Base-by-base conservation (phyloP, 2,329 filamentous ascomycete species). In the Celoporthe dispersa region DNA sequence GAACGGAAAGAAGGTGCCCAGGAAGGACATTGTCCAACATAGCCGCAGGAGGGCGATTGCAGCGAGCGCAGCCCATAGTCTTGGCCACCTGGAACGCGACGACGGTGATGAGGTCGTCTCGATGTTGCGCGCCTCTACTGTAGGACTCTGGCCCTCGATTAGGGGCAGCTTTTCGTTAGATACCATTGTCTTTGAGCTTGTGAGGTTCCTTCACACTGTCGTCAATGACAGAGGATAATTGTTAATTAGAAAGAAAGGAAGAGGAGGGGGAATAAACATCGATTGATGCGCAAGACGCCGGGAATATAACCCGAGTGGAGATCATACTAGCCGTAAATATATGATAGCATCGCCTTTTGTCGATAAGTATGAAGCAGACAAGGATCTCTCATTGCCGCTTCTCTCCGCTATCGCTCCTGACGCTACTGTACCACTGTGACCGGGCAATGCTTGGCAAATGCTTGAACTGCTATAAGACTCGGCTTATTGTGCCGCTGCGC, bases 131-230 rank as follows among this genome's bases (percentile, higher is more conserved):
- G 48, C 39, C 16, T 33, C 35, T 28, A 63, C 6, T 39, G 11
- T 22, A 60, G 67, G 53, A 22, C 41, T 44, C 37, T 79, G 75
- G 35, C 77, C 73, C 67, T 80, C 78, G 0, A 78, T 79, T 62
- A 80, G 69, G 2, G 79, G 79, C 33, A 80, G 70, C 64, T 73
- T 76, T 73, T 81, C 78, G 48, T 77, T 75, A n/a, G 76, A 75
- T 19, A 75, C 77, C 67, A 76, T 70, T 11, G 31, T 57, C 11
- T 28, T 11, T n/a, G 39, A 8, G 19, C 9, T 41, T 44, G 9
- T 51, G 37, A 53, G 19, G 28, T 28, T 53, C 22, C 44, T 22
- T n/a, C 22, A n/a, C 33, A 33, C 19, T 31, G 6, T 53, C 25
- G 57, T 28, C 31, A 64, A 37, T 37, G 39, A 60, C 41, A 41